Percentiles rank a stretch among this genome's conserved stretches.
Evolutionary conservation across 139 green algal genomes (phyloP).

Genomic region (Chlorella vulgaris): DNA sequence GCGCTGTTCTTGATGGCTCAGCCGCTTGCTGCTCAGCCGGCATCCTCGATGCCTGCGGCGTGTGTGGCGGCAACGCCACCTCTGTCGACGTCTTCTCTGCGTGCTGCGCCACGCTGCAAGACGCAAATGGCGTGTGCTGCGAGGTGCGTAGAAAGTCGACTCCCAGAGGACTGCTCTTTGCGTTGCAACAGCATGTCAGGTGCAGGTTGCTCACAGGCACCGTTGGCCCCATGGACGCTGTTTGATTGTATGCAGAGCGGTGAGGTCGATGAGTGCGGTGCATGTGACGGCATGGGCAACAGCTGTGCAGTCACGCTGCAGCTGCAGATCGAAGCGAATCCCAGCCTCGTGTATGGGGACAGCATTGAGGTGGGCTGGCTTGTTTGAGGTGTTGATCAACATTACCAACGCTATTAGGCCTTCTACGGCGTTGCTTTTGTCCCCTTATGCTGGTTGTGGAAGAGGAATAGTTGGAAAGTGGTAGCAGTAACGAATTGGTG

Average conservation of each 20-base stretch:
- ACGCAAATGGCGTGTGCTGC: constrained; percentile 61
- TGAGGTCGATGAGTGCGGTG: constrained; percentile 60
- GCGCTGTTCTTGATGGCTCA: constrained; percentile 35
- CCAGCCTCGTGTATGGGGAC: constrained; percentile 3
- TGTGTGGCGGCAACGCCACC: constrained; percentile 51
- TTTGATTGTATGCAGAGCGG: constrained; percentile 26
- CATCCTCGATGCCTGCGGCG: constrained; percentile 54
- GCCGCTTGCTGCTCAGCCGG: constrained; percentile 49
- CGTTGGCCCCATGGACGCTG: not conserved
- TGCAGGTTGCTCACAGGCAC: not conserved
- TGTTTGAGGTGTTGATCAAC: too few relatives aligned
- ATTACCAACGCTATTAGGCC: too few relatives aligned
- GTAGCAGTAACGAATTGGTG: too few relatives aligned
- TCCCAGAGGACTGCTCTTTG: not conserved
- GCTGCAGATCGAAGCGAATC: constrained; percentile 29
- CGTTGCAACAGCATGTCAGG: not conserved
- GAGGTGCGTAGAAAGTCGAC: not conserved
- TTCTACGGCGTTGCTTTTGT: too few relatives aligned
- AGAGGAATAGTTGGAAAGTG: too few relatives aligned
- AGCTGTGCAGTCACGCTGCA: constrained; percentile 43
- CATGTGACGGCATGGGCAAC: constrained; percentile 53
- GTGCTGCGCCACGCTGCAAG: constrained; percentile 44
- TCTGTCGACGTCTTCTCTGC: constrained; percentile 46
- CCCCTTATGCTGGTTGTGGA: too few relatives aligned
- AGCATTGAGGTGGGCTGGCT: constrained; percentile 9